Evolutionary conservation across 1,139 yeast genomes (phyloP), one percentile per base, ranked within the genome.

Genomic region (Zygoascus hellenicus): DNA sequence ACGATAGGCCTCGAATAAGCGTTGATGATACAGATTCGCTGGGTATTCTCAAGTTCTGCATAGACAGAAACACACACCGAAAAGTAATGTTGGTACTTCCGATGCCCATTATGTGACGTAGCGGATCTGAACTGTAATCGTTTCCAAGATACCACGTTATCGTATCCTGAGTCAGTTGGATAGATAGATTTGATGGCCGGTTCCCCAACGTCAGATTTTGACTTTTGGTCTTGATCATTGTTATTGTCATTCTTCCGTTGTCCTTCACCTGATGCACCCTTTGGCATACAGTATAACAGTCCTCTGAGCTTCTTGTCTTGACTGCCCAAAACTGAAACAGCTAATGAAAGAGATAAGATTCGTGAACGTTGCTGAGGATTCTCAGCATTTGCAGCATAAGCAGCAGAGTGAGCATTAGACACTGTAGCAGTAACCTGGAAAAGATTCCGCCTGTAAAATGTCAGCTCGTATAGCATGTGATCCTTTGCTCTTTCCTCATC

Each of bases 51-150:
- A 40, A 64, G 57, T 38, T 58, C 65, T n/a, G 63, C 69, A 48
- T 71, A 70, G 15, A 78, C 63, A 45, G 70, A 66, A 10, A 77
- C 69, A 15, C 69, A 66, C 29, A 80, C 64, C 50, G 73, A 76
- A 57, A 76, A 80, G 56, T 77, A 80, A 55, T 79, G 78, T 55
- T 78, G 83, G 51, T 74, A 71, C 13, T 75, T 69, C 38, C 71
- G 67, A 52, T 80, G 78, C 11, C 83, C 83, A 57, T 79, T 80
- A 58, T 80, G 79, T 4, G 84, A 81, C 0, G 86, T 80, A 11
- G 85, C 83, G 52, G 72, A 77, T 46, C 76, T 72, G 60, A 80
- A 80, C 59, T 79, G 83, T 31, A 64, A 50, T 19, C 68, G 56
- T 44, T 62, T 53, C 78, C 68, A 62, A 68, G 75, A 57, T 3